These are phyloP conservation scores for Ramularia endophylla DNA, from an alignment of 2,329 filamentous ascomycete genomes.

Conservation along the genomic window DNA sequence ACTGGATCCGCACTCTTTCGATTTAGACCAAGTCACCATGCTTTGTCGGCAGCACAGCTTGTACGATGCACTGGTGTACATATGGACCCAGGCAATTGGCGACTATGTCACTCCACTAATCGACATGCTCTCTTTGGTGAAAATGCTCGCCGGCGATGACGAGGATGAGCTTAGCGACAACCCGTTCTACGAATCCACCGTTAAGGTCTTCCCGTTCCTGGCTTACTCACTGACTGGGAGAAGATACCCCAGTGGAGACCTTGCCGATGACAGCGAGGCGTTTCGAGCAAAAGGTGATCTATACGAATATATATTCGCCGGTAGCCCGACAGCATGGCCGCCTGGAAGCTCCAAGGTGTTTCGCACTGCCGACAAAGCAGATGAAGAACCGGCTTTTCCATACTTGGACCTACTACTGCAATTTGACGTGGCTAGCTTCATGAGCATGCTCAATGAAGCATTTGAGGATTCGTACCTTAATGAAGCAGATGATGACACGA, in stretches of 20 bases:
- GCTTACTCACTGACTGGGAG: slow-evolving; percentile 87
- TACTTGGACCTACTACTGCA: slow-evolving; percentile 78
- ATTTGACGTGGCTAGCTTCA: slow-evolving; percentile 84
- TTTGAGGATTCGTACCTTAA: slow-evolving; percentile 96
- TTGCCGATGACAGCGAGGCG: slow-evolving; percentile 66
- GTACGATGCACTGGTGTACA: slow-evolving; percentile 92
- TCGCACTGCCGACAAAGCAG: slow-evolving; percentile 49
- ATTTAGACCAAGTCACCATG: slow-evolving; percentile 85
- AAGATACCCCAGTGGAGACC: slow-evolving; percentile 79
- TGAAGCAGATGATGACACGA: slow-evolving; percentile 50
- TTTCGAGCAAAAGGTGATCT: slow-evolving; percentile 76
- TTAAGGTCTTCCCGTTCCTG: slow-evolving; percentile 92
- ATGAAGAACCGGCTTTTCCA: slow-evolving; percentile 69
- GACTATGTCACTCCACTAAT: slow-evolving; percentile 90
- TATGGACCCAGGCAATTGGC: slow-evolving; percentile 85
- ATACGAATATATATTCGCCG: slow-evolving; percentile 91
- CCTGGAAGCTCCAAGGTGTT: slow-evolving; percentile 57
- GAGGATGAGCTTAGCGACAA: slow-evolving; percentile 45
- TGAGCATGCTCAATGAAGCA: slow-evolving; percentile 93
- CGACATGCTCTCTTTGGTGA: slow-evolving; percentile 65
- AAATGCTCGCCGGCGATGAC: slow-evolving; percentile 49
- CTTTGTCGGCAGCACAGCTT: slow-evolving; percentile 88
- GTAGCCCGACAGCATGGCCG: slow-evolving; percentile 70
- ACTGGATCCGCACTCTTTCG: slow-evolving; percentile 82
- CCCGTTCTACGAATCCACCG: slow-evolving; percentile 59